Evolutionary conservation across 441 rosid species (phyloP), one percentile per base, ranked within the genome.

Genomic region (Erysimum cheiri): DNA sequence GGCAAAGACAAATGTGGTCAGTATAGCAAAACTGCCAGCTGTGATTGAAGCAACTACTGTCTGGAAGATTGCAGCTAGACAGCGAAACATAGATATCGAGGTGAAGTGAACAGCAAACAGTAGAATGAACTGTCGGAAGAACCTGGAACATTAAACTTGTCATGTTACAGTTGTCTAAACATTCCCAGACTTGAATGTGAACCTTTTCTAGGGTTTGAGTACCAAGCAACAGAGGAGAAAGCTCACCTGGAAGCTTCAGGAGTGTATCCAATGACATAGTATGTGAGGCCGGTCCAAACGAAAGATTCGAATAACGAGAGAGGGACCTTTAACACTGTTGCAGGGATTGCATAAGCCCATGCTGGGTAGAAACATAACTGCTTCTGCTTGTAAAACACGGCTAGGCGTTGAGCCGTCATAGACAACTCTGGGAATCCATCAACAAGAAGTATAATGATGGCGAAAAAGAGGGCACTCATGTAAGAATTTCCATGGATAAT

Each of bases 331-430:
- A 92, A 84, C 67, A 94, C 80, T 89, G 92, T 88, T 49, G 89
- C 70, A 26, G 99, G 97, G 46, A 90, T 73, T 61, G 91, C 86
- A 78, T 87, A 94, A 31, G 98, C 92, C 99, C 99, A 94, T 6
- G 97, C 31, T 67, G 98, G 97, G 73, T 78, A 94, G 82, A 91
- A 94, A 37, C 88, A 84, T 61, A 84, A 74, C 76, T 94, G 96
- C 61, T 96, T 85, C 74, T 94, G 98, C 86, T 94, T 93, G 88
- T 84, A 93, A 74, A 93, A 93, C 74, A 93, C 91, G 8, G 92
- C 87, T 59, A 91, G 91, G 39, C 91, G 91, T 84, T 84, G 62
- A 70, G 85, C 86, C 47, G 93, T 81, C 95, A 94, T 70, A 5
- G 89, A 70, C 5, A 94, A 83, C 82, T 94, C 98, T 36, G 97